Base-by-base conservation (phyloP, 352 stramenopile genomes). In the Pythium myriotylum region DNA sequence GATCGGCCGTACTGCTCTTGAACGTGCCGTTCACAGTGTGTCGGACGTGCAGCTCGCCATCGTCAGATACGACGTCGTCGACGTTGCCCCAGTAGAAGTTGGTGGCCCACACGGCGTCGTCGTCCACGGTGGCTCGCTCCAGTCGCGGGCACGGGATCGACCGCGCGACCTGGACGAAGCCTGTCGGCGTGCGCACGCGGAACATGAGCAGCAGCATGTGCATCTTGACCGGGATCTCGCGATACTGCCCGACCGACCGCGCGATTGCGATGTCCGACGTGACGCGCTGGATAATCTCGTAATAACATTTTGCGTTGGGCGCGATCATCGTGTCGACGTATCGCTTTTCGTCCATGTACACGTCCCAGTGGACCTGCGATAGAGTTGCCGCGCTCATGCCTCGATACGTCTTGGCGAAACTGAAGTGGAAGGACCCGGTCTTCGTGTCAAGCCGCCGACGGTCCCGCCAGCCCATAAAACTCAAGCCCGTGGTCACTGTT, bases 381-480 rank as follows among this genome's bases (percentile, higher is more conserved):
- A 52, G 23, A 3, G 39, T 19, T 12, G 40, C 42, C 4, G 41
- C 40, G 40, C 53, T 16, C 37, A 43, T 16, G 13, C 13, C 37
- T 43, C 13, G 37, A 10, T 35, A 51, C 4, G 52, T 32, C 54
- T 61, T 61, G 54, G 16, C 13, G 26, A 61, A 61, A 45, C 33
- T 45, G 23, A 57, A 57, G 4, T 57, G 27, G 17, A 57, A 16
- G 4, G 16, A 27, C 6, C 13, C n/a, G 8, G 26, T 46, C n/a
- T 43, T 24, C 3, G 13, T 4, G 19, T 57, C 49, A 10, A 57
- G 14, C 16, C 49, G 49, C 16, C 33, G 49, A 4, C 27, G 14
- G 37, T 43, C 37, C 3, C 37, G 37, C 37, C 37, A 43, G 13
- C 37, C 37, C 37, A 43, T 43, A 14, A 57, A 57, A 20, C n/a